Base-by-base conservation (phyloP, 2,329 filamentous ascomycete genomes). In the Cordyceps cicadae region DNA sequence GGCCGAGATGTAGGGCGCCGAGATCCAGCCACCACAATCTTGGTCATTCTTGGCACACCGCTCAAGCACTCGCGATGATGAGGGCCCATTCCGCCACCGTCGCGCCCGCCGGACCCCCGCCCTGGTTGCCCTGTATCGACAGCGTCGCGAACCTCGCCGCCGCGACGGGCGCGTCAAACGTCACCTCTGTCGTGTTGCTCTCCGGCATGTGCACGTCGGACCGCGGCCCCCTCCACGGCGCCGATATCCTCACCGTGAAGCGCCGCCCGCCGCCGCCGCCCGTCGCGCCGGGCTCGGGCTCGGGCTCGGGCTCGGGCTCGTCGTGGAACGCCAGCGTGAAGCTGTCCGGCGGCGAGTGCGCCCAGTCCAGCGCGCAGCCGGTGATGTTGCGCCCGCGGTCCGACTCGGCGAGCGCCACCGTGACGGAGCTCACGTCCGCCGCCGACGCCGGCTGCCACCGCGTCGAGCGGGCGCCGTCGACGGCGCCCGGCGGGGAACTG, bases 401-500 rank as follows among this genome's bases (percentile, higher is more conserved):
- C 21, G 56, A 21, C 2, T 52, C 15, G 1, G 61, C 51, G 8
- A 67, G 39, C 8, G 61, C 34, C 7, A 66, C 64, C 3, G 64
- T 67, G 3, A 67, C 45, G 6, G 64, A 61, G 41, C 62, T 65
- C 29, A 63, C 15, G 9, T 63, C 59, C 5, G n/a, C 50, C 5
- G 66, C 63, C 45, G 52, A 62, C n/a, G 19, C 48, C 6, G 66
- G 66, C 54, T 67, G 64, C 66, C 66, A 67, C 24, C 65, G 65
- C 3, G 66, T 67, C 5, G 64, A 64, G 1, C 63, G 59, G 19
- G 66, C 66, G n/a, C 66, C 65, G 21, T 67, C 66, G 1, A 63
- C 61, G 14, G 52, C 54, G 32, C 61, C 34, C 57, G 87, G 87
- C 76, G 1, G 87, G 86, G 73, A 90, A 88, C 70, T 90, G 88